A percentile compares a stretch with the other conserved stretches of the same genome.
Evolutionary conservation across 2,329 filamentous ascomycete species (phyloP).

Genomic region (Fragosphaeria purpurea): DNA sequence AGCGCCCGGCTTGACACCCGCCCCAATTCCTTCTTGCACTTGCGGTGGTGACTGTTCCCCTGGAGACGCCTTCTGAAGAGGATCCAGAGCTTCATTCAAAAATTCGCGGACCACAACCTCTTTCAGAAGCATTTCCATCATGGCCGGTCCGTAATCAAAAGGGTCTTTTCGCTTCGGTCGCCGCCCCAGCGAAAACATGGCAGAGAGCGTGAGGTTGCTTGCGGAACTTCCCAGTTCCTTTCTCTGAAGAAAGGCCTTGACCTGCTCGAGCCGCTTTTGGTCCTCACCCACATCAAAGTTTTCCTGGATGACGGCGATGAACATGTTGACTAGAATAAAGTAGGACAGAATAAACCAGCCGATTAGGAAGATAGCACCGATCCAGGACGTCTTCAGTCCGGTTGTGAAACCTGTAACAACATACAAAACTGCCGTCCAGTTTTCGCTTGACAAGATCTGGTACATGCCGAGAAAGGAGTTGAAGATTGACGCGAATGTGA

Average conservation of each 20-base stretch:
- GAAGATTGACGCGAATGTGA: slow-evolving; percentile 84
- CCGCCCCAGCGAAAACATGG: slow-evolving; percentile 55
- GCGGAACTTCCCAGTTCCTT: slow-evolving; percentile 69
- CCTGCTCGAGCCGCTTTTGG: slow-evolving; percentile 92
- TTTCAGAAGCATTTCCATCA: slow-evolving; percentile 92
- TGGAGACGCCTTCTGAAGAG: slow-evolving; percentile 27
- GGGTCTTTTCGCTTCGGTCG: slow-evolving; percentile 62
- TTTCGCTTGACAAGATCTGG: slow-evolving; percentile 87
- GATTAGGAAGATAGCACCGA: slow-evolving; percentile 81
- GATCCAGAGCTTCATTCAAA: slow-evolving; percentile 60
- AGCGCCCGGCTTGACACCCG: slow-evolving; percentile 41
- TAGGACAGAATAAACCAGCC: slow-evolving; percentile 94
- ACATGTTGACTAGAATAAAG: slow-evolving; percentile 98
- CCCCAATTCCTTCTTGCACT: slow-evolving; percentile 22
- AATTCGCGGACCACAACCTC: slow-evolving; percentile 94
- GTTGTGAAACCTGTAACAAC: slow-evolving; percentile 62
- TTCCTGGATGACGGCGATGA: slow-evolving; percentile 99
- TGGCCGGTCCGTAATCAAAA: slow-evolving; percentile 81
- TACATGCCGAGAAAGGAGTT: slow-evolving; percentile 98
- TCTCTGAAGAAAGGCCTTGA: slow-evolving; percentile 85
- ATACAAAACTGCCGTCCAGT: slow-evolving; percentile 88
- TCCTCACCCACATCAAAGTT: slow-evolving; percentile 99
- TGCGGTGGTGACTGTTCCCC: slow-evolving; percentile 25
- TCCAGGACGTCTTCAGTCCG: slow-evolving; percentile 68
- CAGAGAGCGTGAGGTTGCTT: slow-evolving; percentile 66